Evolutionary conservation across 495 filamentous ascomycete genomes (phyloP), one percentile per base, ranked within the genome.

Genomic region (Amniculicola lignicola): DNA sequence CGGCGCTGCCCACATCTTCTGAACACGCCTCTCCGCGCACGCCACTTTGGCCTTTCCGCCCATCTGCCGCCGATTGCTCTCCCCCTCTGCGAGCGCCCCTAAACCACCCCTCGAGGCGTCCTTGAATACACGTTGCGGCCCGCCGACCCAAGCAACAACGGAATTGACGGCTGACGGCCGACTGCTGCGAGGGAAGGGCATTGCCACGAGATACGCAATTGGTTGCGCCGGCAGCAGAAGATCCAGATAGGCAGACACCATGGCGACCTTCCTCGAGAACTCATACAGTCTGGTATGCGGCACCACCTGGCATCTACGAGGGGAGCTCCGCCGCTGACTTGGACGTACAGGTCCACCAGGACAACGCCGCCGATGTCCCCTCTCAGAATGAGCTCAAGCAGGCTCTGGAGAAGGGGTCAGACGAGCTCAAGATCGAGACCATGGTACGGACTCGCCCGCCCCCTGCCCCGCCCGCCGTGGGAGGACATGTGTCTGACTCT

Each of bases 351-450:
- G 86, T 99, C 72, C 92, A 94, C 70, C 78, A 89, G 79, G 94
- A 97, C 80, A 97, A 95, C 75, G 78, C 89, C 47, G 84, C 90
- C 39, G 94, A 97, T 74, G 84, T 91, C 58, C 93, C 94, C 25
- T 85, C 88, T 18, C 72, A 90, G 69, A 88, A 89, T 68, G 93
- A 97, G 74, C 76, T 99, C 70, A 89, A 88, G 70, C 86, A 85
- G 60, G 90, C 96, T 77, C 77, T 99, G 62, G 94, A 99, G 72
- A 97, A 96, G 76, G 94, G 94, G 58, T 95, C 78, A 57, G 94
- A 99, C 74, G 94, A 99, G 70, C 82, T 82, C 64, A 99, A 99
- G 77, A 77, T 94, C 72, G 94, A 97, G 62, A 97, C 94, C 14
- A 97, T 99, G 94, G 58, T 61, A 37, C 40, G 58, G 22, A 33